Percentiles rank a stretch among this genome's conserved stretches.
phyloP scores from a whole-genome alignment of 495 filamentous ascomycete species.

The Bacidia gigantensis region DNA sequence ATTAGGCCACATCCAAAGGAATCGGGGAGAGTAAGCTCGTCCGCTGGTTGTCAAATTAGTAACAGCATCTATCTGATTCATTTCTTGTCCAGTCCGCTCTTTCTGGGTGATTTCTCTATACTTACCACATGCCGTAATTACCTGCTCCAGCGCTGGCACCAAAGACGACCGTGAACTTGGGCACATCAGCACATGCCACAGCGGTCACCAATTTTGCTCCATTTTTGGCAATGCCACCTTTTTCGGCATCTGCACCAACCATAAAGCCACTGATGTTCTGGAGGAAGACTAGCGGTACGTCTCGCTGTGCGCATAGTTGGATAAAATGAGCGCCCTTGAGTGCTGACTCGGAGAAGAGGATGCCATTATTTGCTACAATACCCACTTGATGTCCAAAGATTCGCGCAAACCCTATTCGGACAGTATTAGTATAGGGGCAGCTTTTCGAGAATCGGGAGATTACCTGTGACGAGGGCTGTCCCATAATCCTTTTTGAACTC shows the following conservation, averaged over 20 bases:
- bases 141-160: conserved; percentile 65
- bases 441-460: too few relatives aligned
- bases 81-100: too few relatives aligned
- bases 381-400: conserved; percentile 89
- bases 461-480: conserved; percentile 65
- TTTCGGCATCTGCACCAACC: conserved; percentile 87
- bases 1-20: conserved; percentile 97
- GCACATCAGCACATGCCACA: conserved; percentile 87
- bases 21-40: conserved; percentile 79
- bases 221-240: conserved; percentile 93
- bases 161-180: conserved; percentile 93
- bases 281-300: conserved; percentile 80
- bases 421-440: too few relatives aligned
- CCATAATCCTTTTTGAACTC: conserved; percentile 96
- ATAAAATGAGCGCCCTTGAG: conserved; percentile 97
- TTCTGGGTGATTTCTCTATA: conserved; percentile 9
- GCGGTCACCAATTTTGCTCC: conserved; percentile 95
- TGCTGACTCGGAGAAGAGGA: conserved; percentile 82
- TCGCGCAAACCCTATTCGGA: conserved; percentile 63
- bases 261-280: conserved; percentile 98
- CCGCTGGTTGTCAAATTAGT: conserved; percentile 37
- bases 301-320: conserved; percentile 84
- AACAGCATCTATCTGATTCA: background rate
- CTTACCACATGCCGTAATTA: conserved; percentile 73
- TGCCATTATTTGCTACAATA: conserved; percentile 93